These are phyloP conservation scores for Strobilomyces confusus DNA, from an alignment of 768 basidiomycete species.

Conservation along the genomic window DNA sequence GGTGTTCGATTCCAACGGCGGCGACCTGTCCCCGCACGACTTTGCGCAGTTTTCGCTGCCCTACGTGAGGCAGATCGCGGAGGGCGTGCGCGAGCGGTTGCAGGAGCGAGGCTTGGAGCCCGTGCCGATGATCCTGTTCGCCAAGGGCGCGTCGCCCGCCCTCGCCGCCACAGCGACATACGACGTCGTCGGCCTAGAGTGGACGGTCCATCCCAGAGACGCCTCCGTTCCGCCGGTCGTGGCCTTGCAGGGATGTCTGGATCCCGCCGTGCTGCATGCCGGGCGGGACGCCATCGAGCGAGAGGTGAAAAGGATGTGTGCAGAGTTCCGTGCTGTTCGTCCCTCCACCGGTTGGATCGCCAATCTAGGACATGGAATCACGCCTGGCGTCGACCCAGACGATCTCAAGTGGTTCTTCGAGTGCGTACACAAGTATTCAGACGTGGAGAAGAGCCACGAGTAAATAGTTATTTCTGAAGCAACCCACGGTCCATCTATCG, in stretches of 20 bases:
- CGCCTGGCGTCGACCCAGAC: slow-evolving; percentile 92
- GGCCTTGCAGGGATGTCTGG: slow-evolving; percentile 89
- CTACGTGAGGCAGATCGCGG: slow-evolving; percentile 67
- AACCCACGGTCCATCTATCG: slow-evolving; percentile 9
- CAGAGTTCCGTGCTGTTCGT: slow-evolving; percentile 59
- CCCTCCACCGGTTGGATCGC: slow-evolving; percentile 82
- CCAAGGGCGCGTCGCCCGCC: slow-evolving; percentile 87
- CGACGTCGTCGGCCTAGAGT: slow-evolving; percentile 88
- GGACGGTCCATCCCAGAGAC: slow-evolving; percentile 77
- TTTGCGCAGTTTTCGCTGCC: slow-evolving; percentile 84
- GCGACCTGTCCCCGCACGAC: slow-evolving; percentile 86
- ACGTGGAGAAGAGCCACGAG: slow-evolving; percentile 6
- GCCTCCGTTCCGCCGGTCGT: slow-evolving; percentile 55
- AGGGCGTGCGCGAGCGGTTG: slow-evolving; percentile 60
- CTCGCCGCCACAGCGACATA: slow-evolving; percentile 70
- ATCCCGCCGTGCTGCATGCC: slow-evolving; percentile 84
- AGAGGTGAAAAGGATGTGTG: slow-evolving; percentile 79
- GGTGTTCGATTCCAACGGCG: slow-evolving; percentile 96
- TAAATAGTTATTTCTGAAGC: slow-evolving; percentile 1
- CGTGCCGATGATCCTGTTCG: slow-evolving; percentile 87
- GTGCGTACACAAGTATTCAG: slow-evolving; percentile 82
- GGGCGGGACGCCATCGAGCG: slow-evolving; percentile 82
- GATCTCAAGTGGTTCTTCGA: slow-evolving; percentile 89
- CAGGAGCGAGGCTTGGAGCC: slow-evolving; percentile 45
- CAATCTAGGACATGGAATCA: slow-evolving; percentile 96